phyloP scores from a whole-genome alignment of 2,329 filamentous ascomycete genomes.

The Xylaria sp. region DNA sequence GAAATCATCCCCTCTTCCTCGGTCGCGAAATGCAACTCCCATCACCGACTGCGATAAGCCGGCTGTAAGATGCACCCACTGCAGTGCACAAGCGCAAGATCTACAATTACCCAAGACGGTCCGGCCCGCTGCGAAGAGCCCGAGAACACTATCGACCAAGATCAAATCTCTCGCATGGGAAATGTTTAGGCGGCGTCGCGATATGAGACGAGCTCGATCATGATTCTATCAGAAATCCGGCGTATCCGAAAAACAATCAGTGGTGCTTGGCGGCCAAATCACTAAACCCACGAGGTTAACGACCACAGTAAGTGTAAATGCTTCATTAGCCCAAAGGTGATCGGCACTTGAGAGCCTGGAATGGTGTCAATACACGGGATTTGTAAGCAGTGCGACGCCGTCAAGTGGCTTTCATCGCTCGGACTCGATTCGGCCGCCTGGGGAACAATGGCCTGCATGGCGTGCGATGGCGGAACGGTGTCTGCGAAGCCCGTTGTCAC shows the following conservation, averaged over 20 bases:
- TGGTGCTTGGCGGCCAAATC: no score
- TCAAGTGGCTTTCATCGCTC: neutral
- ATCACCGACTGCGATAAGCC: slow-evolving; percentile 10
- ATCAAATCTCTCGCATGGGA: neutral
- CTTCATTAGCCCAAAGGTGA: no score
- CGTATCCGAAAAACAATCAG: no score
- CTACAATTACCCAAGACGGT: neutral
- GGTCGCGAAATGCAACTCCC: slow-evolving; percentile 10
- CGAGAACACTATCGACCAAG: neutral
- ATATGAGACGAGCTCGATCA: neutral
- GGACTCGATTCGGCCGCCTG: no score
- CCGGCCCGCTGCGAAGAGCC: neutral
- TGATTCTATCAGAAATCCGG: neutral
- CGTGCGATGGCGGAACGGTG: neutral
- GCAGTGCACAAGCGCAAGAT: neutral
- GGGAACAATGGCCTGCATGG: neutral
- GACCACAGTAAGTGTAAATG: no score
- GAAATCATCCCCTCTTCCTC: slow-evolving; percentile 15
- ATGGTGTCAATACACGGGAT: no score
- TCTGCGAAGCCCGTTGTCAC: neutral
- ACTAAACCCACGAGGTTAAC: no score
- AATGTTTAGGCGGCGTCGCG: neutral
- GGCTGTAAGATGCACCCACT: neutral
- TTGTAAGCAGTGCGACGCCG: no score
- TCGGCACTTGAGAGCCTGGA: no score